Conservation (phyloP, 2,329 filamentous ascomycete species). For the Phialemoniopsis sp. region DNA sequence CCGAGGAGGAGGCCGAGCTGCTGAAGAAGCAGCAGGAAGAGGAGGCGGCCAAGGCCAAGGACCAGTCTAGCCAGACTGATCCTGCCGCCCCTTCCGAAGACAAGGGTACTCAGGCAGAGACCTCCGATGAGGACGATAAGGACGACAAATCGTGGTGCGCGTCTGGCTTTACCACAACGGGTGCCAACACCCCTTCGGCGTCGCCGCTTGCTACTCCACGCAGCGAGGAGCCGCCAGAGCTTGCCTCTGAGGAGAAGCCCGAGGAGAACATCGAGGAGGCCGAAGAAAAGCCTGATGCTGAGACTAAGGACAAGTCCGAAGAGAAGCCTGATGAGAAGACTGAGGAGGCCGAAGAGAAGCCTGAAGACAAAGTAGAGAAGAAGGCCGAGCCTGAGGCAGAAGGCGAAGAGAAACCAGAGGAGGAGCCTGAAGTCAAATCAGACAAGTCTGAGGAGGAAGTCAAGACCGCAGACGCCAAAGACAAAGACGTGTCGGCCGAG, state of each 20-base stretch:
- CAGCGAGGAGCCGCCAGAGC: no score
- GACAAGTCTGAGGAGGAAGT: no score
- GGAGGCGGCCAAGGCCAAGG: slow-evolving; percentile 11
- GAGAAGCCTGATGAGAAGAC: slow-evolving; percentile 14
- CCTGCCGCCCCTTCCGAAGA: slow-evolving; percentile 1
- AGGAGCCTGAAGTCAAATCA: slow-evolving; percentile 6
- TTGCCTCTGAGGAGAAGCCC: slow-evolving; percentile 11
- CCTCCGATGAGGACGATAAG: slow-evolving; percentile 7
- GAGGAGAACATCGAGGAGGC: slow-evolving; percentile 9
- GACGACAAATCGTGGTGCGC: background rate
- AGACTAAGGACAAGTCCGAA: slow-evolving; percentile 8
- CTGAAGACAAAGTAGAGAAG: slow-evolving; percentile 25
- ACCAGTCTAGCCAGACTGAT: slow-evolving; percentile 9
- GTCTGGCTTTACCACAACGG: slow-evolving; percentile 8
- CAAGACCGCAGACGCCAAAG: background rate
- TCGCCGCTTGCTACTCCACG: slow-evolving; percentile 1
- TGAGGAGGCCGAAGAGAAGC: slow-evolving; percentile 10
- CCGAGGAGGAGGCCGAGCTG: slow-evolving; percentile 16
- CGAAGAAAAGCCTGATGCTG: slow-evolving; percentile 6
- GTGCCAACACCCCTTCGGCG: slow-evolving; percentile 10
- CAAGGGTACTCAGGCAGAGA: slow-evolving; percentile 7
- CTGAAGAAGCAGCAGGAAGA: slow-evolving; percentile 14
- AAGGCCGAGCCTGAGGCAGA: slow-evolving; percentile 11
- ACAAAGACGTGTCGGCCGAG: background rate
- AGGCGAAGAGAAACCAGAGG: slow-evolving; percentile 12